phyloP scores from a whole-genome alignment of 2,329 filamentous ascomycete genomes.

The Paecilomyces niveus region DNA sequence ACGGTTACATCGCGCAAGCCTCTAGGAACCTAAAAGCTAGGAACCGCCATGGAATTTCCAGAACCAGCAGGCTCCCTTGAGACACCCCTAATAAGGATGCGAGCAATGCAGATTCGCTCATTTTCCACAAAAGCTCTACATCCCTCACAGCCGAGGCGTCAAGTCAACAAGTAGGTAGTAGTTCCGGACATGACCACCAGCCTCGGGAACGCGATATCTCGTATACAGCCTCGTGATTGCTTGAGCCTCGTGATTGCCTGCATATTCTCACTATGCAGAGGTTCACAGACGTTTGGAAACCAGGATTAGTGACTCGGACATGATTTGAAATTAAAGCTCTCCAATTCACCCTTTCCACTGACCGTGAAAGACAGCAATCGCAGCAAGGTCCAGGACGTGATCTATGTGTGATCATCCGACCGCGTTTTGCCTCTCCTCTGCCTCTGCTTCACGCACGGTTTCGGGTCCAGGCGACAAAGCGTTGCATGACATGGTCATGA shows the following conservation, averaged over 20 bases:
- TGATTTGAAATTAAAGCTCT: too few relatives aligned
- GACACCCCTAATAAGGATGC: neutral
- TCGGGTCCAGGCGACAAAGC: too few relatives aligned
- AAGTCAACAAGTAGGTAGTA: neutral
- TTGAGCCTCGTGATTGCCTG: neutral
- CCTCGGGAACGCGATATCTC: neutral
- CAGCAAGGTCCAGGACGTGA: neutral
- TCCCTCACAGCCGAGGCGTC: neutral
- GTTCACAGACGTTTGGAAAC: neutral
- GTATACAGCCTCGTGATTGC: neutral
- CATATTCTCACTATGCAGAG: neutral
- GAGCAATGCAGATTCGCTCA: neutral
- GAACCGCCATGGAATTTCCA: neutral
- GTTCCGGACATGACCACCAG: neutral
- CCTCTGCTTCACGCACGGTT: too few relatives aligned
- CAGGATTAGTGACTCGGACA: too few relatives aligned
- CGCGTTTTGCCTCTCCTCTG: neutral
- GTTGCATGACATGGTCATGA: too few relatives aligned
- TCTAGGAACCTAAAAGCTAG: neutral
- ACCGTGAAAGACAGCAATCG: too few relatives aligned
- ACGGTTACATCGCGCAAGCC: neutral
- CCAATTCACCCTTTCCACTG: too few relatives aligned
- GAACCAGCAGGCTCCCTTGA: neutral
- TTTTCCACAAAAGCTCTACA: neutral
- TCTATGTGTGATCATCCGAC: neutral